Conservation (phyloP, 2,329 filamentous ascomycete genomes). For the Sporothrix variecibatus region DNA sequence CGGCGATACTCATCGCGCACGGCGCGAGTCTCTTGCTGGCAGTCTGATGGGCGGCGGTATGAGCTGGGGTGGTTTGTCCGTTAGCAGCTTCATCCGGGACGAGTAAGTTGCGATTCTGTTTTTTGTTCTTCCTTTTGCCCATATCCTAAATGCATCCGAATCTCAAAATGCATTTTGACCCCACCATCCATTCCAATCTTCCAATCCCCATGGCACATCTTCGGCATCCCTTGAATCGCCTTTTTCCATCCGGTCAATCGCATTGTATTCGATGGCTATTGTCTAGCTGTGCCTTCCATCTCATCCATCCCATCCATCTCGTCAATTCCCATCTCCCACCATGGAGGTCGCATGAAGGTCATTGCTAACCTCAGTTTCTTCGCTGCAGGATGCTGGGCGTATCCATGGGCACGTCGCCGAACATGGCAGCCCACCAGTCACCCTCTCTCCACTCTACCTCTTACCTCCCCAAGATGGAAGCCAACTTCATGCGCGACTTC, state of each 20-base stretch:
- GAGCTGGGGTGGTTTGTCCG: conserved; percentile 96
- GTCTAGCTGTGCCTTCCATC: neutral
- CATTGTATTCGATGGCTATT: neutral
- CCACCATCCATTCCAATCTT: neutral
- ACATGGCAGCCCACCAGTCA: conserved; percentile 71
- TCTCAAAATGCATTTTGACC: neutral
- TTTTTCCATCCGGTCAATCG: neutral
- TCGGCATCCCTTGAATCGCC: neutral
- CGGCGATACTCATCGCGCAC: conserved; percentile 59
- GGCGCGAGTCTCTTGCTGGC: conserved; percentile 64
- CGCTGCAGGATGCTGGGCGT: conserved; percentile 77
- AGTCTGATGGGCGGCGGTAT: conserved; percentile 79
- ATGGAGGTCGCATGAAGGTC: neutral
- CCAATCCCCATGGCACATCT: neutral
- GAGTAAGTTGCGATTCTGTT: conserved; percentile 68
- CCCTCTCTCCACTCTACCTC: conserved; percentile 96
- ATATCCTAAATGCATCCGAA: neutral
- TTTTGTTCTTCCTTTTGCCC: neutral
- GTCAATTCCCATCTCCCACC: no score
- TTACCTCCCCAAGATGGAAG: conserved; percentile 93
- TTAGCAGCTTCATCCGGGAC: conserved; percentile 95
- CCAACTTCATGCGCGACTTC: conserved; percentile 97
- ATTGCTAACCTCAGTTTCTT: conserved; percentile 30
- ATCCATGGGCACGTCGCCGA: conserved; percentile 78
- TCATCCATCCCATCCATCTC: neutral